Evolutionary conservation across 192 early-diverging fungal genomes (phyloP), one percentile per base, ranked within the genome.

Genomic region (Coemansia sp.): DNA sequence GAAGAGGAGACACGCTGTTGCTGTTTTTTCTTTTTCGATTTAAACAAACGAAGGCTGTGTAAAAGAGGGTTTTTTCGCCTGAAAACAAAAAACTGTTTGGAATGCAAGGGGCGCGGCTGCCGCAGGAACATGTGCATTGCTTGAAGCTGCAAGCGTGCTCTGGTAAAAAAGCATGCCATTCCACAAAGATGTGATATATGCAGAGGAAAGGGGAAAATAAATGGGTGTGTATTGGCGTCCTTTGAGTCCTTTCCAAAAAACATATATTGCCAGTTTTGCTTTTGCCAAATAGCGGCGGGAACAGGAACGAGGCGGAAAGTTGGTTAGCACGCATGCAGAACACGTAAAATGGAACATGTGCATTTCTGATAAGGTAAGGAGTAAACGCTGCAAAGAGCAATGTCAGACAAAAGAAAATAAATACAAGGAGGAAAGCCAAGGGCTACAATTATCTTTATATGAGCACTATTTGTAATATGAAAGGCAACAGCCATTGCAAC

Each of bases 61-160:
- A 6, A 51, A 51, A 8, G 25, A 26, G 16, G 31, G 13, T 20
- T 33, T 57, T 57, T 3, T 31, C 55, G 16, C 7, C 55, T 23
- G 48, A 31, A n/a, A 34, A n/a, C 16, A 33, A n/a, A n/a, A 34
- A 33, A 7, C 12, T 57, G 30, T 57, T 34, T 25, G 55, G 31
- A 57, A 57, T 57, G 55, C 55, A 57, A 57, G 55, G 55, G 55
- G 31, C 13, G 55, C 30, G 31, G 30, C 28, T 30, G 55, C 55
- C 55, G 55, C 55, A 51, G 48, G 48, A 12, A 51, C 48, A 57
- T 57, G 20, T 57, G 13, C 55, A 57, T 5, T 29, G 55, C 55
- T 30, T 33, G 33, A 30, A 57, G 12, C 18, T n/a, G 29, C 55
- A 57, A 26, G 25, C 23, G 48, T 23, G 29, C 55, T 34, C 55